Evolutionary conservation across 2,329 filamentous ascomycete species (phyloP).

Genomic region (Celoporthe dispersa): DNA sequence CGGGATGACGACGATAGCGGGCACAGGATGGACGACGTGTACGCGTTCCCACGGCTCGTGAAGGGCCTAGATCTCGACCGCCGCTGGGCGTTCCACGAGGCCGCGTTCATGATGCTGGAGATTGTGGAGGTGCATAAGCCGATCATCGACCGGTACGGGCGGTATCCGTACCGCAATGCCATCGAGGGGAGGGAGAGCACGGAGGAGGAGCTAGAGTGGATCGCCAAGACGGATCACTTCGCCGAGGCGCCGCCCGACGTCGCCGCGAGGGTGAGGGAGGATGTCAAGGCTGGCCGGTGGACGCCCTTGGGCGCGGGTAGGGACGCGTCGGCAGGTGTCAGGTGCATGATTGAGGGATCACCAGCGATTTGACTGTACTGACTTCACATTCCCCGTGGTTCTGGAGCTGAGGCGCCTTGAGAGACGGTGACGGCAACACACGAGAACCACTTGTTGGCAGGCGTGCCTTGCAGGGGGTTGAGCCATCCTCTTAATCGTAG

Average conservation of each 20-base stretch:
- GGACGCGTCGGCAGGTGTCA: background rate
- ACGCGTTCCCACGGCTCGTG: constrained; percentile 30
- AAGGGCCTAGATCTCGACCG: constrained; percentile 17
- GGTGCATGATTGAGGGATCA: no score
- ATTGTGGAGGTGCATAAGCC: constrained; percentile 37
- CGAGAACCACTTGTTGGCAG: no score
- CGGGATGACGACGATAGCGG: constrained; percentile 26
- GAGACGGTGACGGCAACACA: no score
- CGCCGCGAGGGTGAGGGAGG: constrained; percentile 28
- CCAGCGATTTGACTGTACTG: no score
- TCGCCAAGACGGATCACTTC: constrained; percentile 31
- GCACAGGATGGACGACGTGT: constrained; percentile 32
- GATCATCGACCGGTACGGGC: constrained; percentile 35
- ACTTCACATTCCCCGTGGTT: no score
- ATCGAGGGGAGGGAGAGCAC: constrained; percentile 33
- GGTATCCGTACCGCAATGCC: constrained; percentile 38
- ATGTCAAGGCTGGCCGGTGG: constrained; percentile 33
- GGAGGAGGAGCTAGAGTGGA: constrained; percentile 35
- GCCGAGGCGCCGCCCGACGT: constrained; percentile 29
- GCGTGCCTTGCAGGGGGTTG: no score
- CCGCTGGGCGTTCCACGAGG: constrained; percentile 27
- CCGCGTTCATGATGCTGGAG: constrained; percentile 35
- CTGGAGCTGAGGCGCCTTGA: no score
- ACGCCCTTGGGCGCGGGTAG: constrained; percentile 31
- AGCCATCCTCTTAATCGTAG: no score